Base-by-base conservation (phyloP, 176 grass and related monocot genomes). In the Hyparrhenia diplandra region DNA sequence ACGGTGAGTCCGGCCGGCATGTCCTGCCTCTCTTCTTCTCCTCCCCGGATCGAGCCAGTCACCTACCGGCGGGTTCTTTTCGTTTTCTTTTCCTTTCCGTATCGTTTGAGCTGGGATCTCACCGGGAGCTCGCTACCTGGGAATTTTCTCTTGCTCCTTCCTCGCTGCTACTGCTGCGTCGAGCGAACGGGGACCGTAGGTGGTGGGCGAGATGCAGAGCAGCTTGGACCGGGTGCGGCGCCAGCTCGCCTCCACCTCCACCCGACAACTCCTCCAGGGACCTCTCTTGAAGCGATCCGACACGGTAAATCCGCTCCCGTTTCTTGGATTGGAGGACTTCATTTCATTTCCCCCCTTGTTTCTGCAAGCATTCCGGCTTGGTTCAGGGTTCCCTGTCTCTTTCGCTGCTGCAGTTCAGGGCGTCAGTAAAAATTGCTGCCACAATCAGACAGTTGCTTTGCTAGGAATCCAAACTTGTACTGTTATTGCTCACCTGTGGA, bases 241-340 rank as follows among this genome's bases (percentile, higher is more conserved):
- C 63, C 92, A 98, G 82, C 95, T 98, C 24, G 79, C 90, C 2
- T 93, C 92, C 32, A 87, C 86, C 40, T 89, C 90, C 30, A 94
- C 82, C 29, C 88, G 88, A 9, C 89, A 87, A 41, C 87, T 95
- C 69, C 92, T 98, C 36, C 90, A 98, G 75, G 95, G 95, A 23
- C 95, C 95, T n/a, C 90, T 95, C 73, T 36, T 98, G 70, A 97
- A 92, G 85, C 83, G 87, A 80, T 94, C 92, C 39, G 93, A 97
- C 77, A 93, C 88, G 27, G 93, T 92, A 74, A 74, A 67, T 62
- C 46, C n/a, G n/a, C 46, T 5, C 41, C n/a, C n/a, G n/a, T n/a
- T n/a, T n/a, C n/a, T n/a, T n/a, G n/a, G n/a, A n/a, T n/a, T n/a
- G n/a, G n/a, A n/a, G n/a, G n/a, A 36, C 35, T 36, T 10, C 37